Evolutionary conservation across 2,329 filamentous ascomycete genomes (phyloP), one percentile per base, ranked within the genome.

Genomic region (Diaporthe sp.): DNA sequence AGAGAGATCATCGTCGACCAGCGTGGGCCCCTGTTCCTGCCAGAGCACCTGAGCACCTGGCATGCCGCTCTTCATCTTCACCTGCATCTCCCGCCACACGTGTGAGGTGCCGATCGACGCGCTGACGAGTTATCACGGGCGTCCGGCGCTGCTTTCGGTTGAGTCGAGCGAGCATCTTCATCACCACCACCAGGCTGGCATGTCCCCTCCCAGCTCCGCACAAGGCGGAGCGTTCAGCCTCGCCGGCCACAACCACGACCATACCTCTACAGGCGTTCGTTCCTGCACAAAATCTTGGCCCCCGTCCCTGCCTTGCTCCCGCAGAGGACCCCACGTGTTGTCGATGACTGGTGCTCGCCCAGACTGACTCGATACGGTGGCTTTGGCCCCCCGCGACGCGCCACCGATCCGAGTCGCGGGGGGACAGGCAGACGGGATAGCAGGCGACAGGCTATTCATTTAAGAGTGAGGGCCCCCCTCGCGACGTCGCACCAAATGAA

Each of bases 401-500:
- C 37, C 58, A 20, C 37, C 39, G n/a, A 53, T 68, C 47, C 31
- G 65, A 39, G 47, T 37, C 47, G 44, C 63, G 65, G 57, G 13
- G 28, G 20, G 8, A 39, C 60, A 31, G 25, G 60, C 53, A 31
- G 8, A 47, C 20, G 20, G 31, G 20, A 49, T 25, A 10, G n/a
- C 34, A 28, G 47, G 34, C 47, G 22, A 28, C 22, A 13, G 65
- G 65, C 65, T 68, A 20, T 53, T 68, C 65, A 68, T 53, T 55
- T 37, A 68, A 53, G 28, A 53, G 13, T 12, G 28, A 68, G 6
- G 10, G 31, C 3, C 12, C 25, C 13, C 22, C 5, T 68, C 47
- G 47, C 65, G 65, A 68, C 65, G 65, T 53, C 47, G 65, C 22
- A 37, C n/a, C 47, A 68, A 68, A 68, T 68, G 65, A 68, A 68